Evolutionary conservation across 768 basidiomycete genomes (phyloP).

Genomic region (Naganishia friedmannii): DNA sequence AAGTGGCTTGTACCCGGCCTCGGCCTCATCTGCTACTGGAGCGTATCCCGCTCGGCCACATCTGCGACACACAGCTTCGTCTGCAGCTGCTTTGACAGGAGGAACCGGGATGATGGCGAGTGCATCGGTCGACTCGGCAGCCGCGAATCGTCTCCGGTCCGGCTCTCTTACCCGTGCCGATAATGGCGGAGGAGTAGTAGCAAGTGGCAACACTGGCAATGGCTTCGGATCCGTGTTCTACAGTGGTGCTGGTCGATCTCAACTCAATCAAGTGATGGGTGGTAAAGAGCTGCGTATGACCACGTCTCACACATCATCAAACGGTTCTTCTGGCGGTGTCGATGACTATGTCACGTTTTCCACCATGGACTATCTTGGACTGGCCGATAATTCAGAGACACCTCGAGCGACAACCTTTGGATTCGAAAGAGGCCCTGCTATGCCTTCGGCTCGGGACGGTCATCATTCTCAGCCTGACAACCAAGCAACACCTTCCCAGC

Average conservation of each 20-base stretch:
- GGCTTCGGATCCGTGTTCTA: constrained; percentile 91
- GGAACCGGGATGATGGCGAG: constrained; percentile 12
- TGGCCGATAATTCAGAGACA: constrained; percentile 63
- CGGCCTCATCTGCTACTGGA: constrained; percentile 57
- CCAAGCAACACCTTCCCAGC: constrained; percentile 76
- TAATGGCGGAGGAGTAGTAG: constrained; percentile 62
- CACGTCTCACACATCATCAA: constrained; percentile 68
- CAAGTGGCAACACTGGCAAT: constrained; percentile 69
- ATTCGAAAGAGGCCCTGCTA: constrained; percentile 26
- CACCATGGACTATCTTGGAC: constrained; percentile 92
- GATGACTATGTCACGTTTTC: constrained; percentile 79
- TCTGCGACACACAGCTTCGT: constrained; percentile 47
- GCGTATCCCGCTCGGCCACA: constrained; percentile 33
- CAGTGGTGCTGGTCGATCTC: constrained; percentile 53
- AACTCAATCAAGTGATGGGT: constrained; percentile 55
- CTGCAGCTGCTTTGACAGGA: constrained; percentile 35
- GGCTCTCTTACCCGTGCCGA: constrained; percentile 86
- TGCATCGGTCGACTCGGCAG: constrained; percentile 27
- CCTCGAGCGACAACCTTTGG: constrained; percentile 33
- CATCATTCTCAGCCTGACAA: constrained; percentile 42
- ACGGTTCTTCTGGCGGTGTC: constrained; percentile 45
- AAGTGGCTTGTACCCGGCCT: constrained; percentile 57
- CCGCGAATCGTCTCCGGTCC: constrained; percentile 59
- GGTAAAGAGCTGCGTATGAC: constrained; percentile 79
- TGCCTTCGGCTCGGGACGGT: constrained; percentile 15